These are phyloP conservation scores for Hyaloscypha hepaticicola DNA, from an alignment of 495 filamentous ascomycete species.

Conservation along the genomic window DNA sequence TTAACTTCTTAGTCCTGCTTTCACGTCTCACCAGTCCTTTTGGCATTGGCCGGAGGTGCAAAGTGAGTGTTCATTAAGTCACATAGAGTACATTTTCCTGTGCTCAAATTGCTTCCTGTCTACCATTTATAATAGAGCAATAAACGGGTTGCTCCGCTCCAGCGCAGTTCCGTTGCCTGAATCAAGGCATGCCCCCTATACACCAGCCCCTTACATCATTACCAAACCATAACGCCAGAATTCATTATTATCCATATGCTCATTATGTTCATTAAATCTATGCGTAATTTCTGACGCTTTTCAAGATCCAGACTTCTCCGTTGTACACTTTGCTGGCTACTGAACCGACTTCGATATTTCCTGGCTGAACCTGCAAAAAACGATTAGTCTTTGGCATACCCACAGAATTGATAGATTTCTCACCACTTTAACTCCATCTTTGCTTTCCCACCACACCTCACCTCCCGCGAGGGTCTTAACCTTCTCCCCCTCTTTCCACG, in stretches of 20 bases:
- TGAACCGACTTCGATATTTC: constrained; percentile 68
- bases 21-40: too few species aligned
- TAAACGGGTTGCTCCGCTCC: background rate
- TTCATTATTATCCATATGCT: background rate
- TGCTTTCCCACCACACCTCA: constrained; percentile 77
- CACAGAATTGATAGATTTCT: constrained; percentile 30
- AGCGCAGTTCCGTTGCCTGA: background rate
- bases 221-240: background rate
- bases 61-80: too few species aligned
- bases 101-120: background rate
- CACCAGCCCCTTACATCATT: too few species aligned
- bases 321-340: constrained; percentile 74
- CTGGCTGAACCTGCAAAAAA: constrained; percentile 70
- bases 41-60: too few species aligned
- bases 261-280: constrained; percentile 6
- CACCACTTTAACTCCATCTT: constrained; percentile 70
- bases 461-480: constrained; percentile 66
- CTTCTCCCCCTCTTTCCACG: constrained; percentile 78
- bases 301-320: constrained; percentile 81
- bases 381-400: background rate
- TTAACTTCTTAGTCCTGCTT: too few species aligned
- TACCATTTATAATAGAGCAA: background rate
- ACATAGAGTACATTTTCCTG: too few species aligned
- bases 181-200: too few species aligned
- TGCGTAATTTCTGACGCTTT: constrained; percentile 63